These are phyloP conservation scores for Vigna angularis DNA, from an alignment of 306 rosid genomes.

Conservation along the genomic window DNA sequence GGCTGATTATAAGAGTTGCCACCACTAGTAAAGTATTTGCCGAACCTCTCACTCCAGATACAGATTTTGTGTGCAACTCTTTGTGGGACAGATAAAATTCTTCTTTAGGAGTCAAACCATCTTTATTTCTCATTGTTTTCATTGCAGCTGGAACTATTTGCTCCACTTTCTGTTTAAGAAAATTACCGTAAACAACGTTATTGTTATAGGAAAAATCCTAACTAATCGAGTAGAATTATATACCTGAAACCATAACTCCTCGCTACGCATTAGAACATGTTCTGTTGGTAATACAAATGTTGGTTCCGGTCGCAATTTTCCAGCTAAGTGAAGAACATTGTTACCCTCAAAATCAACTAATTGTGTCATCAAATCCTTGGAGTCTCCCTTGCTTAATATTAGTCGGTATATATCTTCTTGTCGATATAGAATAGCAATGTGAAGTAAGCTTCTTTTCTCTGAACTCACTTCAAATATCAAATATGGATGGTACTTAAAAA, in stretches of 20 bases:
- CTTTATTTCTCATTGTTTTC: not conserved
- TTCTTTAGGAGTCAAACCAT: not conserved
- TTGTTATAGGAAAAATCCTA: no score
- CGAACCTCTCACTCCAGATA: not conserved
- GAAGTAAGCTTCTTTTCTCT: constrained; percentile 26
- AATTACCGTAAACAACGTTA: not conserved
- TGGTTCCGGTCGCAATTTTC: not conserved
- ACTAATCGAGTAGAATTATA: no score
- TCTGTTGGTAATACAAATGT: not conserved
- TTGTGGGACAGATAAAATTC: not conserved
- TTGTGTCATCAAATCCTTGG: constrained; percentile 6
- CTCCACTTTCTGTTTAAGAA: no score
- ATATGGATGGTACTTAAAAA: constrained; percentile 5
- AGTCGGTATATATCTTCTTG: not conserved
- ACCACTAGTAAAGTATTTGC: not conserved
- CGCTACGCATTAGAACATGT: not conserved
- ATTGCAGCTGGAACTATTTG: no score
- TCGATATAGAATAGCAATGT: constrained; percentile 19
- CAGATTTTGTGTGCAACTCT: not conserved
- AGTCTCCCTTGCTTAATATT: constrained; percentile 20
- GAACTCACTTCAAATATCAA: constrained; percentile 12
- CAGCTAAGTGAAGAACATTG: constrained; percentile 40
- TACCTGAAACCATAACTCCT: not conserved
- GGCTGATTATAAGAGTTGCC: not conserved
- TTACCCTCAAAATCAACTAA: constrained; percentile 13